A percentile compares a stretch with the other conserved stretches of the same genome.
These are phyloP conservation scores for Cyclocybe aegerita DNA, from an alignment of 768 basidiomycete species.

Conservation along the genomic window DNA sequence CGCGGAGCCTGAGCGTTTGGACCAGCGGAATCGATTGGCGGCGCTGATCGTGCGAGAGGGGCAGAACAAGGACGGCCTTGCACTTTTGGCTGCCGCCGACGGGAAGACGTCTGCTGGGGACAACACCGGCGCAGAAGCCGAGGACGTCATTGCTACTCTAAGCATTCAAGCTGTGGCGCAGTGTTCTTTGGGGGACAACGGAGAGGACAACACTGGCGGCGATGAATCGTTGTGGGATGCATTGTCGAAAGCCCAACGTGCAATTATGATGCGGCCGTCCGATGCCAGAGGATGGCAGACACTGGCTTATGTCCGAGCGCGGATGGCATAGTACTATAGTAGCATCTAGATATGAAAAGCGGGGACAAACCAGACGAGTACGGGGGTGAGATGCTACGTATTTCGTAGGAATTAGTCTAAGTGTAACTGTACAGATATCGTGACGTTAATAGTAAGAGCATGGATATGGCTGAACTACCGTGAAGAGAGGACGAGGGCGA, in stretches of 20 bases:
- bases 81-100: constrained; percentile 16
- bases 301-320: constrained; percentile 51
- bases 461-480: constrained; percentile 12
- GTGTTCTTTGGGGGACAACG: constrained; percentile 17
- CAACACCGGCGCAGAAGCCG: constrained; percentile 25
- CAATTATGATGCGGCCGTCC: constrained; percentile 61
- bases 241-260: constrained; percentile 54
- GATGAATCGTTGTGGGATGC: constrained; percentile 23
- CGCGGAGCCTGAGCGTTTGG: constrained; percentile 45
- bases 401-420: constrained; percentile 8
- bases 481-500: constrained; percentile 43
- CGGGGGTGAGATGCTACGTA: constrained; percentile 6
- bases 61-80: constrained; percentile 25
- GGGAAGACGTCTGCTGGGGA: constrained; percentile 2
- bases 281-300: constrained; percentile 54
- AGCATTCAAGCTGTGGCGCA: constrained; percentile 51
- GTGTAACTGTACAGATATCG: neutral
- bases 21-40: constrained; percentile 55
- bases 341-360: constrained; percentile 4
- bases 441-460: neutral
- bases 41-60: constrained; percentile 51
- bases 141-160: constrained; percentile 40
- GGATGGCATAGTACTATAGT: neutral
- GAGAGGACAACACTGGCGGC: constrained; percentile 6
- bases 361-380: constrained; percentile 7